Percentiles rank a stretch among this genome's conserved stretches.
These are phyloP conservation scores for Amphirosellinia nigrospora DNA, from an alignment of 495 filamentous ascomycete species.

Conservation along the genomic window DNA sequence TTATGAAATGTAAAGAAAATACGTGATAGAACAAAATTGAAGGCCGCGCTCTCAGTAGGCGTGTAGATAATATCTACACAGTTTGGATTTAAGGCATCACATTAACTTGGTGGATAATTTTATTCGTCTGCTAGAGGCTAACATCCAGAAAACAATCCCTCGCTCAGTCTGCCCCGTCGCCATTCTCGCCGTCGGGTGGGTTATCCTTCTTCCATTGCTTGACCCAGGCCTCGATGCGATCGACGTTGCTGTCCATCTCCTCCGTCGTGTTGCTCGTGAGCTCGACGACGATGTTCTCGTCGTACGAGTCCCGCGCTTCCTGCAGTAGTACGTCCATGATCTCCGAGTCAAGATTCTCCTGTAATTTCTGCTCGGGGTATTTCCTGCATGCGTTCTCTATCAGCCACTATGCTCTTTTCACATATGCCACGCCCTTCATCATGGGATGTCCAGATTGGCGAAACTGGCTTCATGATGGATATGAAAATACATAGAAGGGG, in stretches of 20 bases:
- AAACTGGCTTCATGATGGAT: not conserved
- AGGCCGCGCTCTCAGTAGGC: too few species aligned
- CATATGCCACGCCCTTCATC: not conserved
- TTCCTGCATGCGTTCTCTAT: conserved; percentile 53
- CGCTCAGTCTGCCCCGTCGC: not conserved
- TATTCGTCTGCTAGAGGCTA: not conserved
- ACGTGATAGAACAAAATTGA: too few species aligned
- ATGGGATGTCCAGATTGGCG: not conserved
- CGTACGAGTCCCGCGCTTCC: conserved; percentile 86
- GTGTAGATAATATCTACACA: not conserved
- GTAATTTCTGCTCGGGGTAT: conserved; percentile 83
- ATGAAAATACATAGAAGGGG: not conserved
- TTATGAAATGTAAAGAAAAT: not conserved
- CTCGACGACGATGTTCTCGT: conserved; percentile 89
- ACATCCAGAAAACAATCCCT: not conserved
- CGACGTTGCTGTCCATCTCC: conserved; percentile 87
- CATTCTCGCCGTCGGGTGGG: conserved; percentile 15
- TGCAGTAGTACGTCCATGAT: conserved; percentile 95
- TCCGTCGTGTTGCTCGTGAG: conserved; percentile 79
- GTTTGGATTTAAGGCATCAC: not conserved
- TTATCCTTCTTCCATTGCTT: conserved; percentile 78
- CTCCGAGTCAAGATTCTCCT: conserved; percentile 96
- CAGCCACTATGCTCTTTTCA: not conserved
- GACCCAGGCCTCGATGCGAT: conserved; percentile 82
- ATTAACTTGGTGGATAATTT: not conserved